Evolutionary conservation across 805 yeast species (phyloP).

Genomic region (Candida nanaspora): DNA sequence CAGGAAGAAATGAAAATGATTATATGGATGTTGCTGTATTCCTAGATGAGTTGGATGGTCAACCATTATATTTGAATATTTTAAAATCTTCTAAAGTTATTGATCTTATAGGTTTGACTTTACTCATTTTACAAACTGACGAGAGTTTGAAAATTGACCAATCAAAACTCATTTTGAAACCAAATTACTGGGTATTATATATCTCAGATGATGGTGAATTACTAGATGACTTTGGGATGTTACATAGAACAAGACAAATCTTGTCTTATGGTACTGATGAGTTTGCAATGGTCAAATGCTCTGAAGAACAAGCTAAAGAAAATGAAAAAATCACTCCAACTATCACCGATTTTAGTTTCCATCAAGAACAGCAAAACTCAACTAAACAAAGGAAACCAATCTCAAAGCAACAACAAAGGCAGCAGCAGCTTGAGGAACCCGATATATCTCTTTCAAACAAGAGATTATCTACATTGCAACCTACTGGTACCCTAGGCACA

Average conservation of each 20-base stretch:
- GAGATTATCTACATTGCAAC: background rate
- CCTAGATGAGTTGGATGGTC: background rate
- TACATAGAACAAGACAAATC: slow-evolving; percentile 61
- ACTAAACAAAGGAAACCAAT: too few species aligned
- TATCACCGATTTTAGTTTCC: slow-evolving; percentile 24
- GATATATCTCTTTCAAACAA: too few species aligned
- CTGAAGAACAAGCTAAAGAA: slow-evolving; percentile 34
- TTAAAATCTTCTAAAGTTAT: slow-evolving; percentile 36
- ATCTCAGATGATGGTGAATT: slow-evolving; percentile 89
- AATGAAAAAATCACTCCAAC: slow-evolving; percentile 52
- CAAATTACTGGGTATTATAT: slow-evolving; percentile 69
- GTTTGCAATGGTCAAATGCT: slow-evolving; percentile 64
- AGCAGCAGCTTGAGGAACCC: background rate
- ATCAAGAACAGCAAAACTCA: background rate
- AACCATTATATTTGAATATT: slow-evolving; percentile 17
- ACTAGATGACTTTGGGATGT: slow-evolving; percentile 86
- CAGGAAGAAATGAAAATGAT: background rate
- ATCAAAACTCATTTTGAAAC: slow-evolving; percentile 30
- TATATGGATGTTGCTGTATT: slow-evolving; percentile 21
- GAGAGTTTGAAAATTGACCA: background rate
- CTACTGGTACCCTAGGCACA: background rate
- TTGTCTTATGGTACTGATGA: slow-evolving; percentile 76
- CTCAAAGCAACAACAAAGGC: background rate
- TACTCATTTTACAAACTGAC: slow-evolving; percentile 26
- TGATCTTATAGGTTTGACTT: slow-evolving; percentile 48